Conservation (phyloP, 2,329 filamentous ascomycete genomes). For the Colletotrichum limetticola region DNA sequence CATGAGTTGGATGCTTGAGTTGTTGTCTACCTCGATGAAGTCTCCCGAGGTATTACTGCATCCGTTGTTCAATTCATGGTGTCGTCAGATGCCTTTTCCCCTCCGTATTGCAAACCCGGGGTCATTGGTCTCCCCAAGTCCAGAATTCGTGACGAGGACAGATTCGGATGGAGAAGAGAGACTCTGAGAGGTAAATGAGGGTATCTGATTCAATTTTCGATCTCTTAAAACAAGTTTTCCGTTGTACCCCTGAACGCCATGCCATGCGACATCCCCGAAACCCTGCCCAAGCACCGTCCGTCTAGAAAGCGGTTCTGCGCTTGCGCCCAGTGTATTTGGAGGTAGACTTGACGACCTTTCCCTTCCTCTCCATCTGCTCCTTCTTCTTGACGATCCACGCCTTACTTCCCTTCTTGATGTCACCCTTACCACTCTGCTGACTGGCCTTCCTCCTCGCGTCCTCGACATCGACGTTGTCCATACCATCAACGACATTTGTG, state of each 20-base stretch:
- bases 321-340: conserved; percentile 96
- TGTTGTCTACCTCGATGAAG: too few species aligned
- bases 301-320: conserved; percentile 79
- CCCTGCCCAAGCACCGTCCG: neutral
- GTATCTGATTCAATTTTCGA: conserved; percentile 35
- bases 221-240: conserved; percentile 22
- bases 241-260: conserved; percentile 37
- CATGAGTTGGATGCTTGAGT: too few species aligned
- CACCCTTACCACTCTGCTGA: conserved; percentile 58
- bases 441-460: conserved; percentile 69
- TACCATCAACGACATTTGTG: conserved; percentile 86
- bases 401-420: conserved; percentile 83
- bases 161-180: conserved; percentile 52
- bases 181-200: conserved; percentile 67
- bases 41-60: too few species aligned
- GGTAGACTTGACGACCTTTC: conserved; percentile 90
- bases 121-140: neutral
- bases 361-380: conserved; percentile 93
- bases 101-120: neutral
- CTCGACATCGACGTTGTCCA: conserved; percentile 87
- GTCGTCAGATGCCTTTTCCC: too few species aligned
- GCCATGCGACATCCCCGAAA: conserved; percentile 26
- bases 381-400: conserved; percentile 88
- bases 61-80: too few species aligned
- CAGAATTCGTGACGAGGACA: neutral